Evolutionary conservation across 2,329 filamentous ascomycete genomes (phyloP), one percentile per base, ranked within the genome.

Genomic region (Cladosporium sp.): DNA sequence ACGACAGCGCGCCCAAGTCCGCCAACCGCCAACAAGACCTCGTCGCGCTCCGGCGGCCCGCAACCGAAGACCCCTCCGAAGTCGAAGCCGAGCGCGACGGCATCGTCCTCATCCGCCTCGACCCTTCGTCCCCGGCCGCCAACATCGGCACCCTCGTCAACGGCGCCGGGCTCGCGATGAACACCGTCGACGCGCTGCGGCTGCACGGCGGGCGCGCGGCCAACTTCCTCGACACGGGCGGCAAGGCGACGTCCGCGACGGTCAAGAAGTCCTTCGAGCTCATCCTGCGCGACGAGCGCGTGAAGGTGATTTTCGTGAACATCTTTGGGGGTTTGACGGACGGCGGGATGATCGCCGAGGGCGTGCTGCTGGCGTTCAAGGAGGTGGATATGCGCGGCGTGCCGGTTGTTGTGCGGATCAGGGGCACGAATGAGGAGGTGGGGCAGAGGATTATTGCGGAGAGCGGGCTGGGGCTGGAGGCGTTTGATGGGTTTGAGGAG

Each of bases 141-240:
- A 83, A 83, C 56, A 84, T 95, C 49, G 90, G 89, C 35, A 95
- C 87, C 0, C 75, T 95, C 9, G 89, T 95, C 58, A 95, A 95
- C 64, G 89, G 90, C 41, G 90, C 91, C 0, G 90, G 90, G 0
- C 78, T 95, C 1, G 89, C 89, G 0, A 93, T 95, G 87, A 93
- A 93, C 66, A 95, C 89, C 0, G 83, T 91, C 55, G 90, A 95
- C 66, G 86, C 87, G 0, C 80, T 95, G 1, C 76, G 79, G 2
- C 72, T 82, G 10, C 80, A 82, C 51, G 84, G 84, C 8, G 87
- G 87, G 2, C 70, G 75, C 33, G 85, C 85, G 19, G 82, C 88
- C 9, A 95, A 95, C 63, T 95, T 95, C 67, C 77, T 95, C 51
- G 90, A 95, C 67, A 95, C 88, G 0, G 90, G 91, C 28, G 90